phyloP scores from a whole-genome alignment of 352 stramenopile species.

The Pythium coloratum region DNA sequence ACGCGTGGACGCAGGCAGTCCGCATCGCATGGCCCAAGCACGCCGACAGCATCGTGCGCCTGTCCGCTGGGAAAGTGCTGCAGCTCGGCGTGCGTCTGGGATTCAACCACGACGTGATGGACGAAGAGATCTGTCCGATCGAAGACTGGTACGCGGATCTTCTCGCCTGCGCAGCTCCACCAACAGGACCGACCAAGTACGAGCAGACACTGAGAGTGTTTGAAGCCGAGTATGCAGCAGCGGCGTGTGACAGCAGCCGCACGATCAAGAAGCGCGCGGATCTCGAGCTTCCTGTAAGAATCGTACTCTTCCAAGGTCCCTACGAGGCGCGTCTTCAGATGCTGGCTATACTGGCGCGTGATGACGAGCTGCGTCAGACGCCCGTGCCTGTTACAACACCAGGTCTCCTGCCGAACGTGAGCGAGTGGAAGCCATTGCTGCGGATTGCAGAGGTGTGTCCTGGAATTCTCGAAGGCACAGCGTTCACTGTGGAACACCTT shows the following conservation, averaged over 20 bases:
- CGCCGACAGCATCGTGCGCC: neutral
- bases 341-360: neutral
- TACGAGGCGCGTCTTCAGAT: neutral
- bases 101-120: neutral
- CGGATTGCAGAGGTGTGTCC: neutral
- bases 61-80: neutral
- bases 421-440: neutral
- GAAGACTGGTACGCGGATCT: neutral
- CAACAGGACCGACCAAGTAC: neutral
- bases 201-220: neutral
- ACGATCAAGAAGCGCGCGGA: neutral
- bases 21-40: neutral
- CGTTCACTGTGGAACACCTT: neutral
- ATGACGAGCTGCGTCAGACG: neutral
- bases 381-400: neutral
- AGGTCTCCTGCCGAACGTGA: neutral
- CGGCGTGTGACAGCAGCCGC: neutral
- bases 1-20: neutral
- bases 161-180: neutral
- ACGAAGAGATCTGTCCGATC: neutral
- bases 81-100: neutral
- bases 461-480: neutral
- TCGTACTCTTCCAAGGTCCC: neutral
- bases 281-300: neutral
- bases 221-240: neutral